Evolutionary conservation across 169 alveolate genomes (phyloP).

Genomic region (Plasmodium coatneyi): DNA sequence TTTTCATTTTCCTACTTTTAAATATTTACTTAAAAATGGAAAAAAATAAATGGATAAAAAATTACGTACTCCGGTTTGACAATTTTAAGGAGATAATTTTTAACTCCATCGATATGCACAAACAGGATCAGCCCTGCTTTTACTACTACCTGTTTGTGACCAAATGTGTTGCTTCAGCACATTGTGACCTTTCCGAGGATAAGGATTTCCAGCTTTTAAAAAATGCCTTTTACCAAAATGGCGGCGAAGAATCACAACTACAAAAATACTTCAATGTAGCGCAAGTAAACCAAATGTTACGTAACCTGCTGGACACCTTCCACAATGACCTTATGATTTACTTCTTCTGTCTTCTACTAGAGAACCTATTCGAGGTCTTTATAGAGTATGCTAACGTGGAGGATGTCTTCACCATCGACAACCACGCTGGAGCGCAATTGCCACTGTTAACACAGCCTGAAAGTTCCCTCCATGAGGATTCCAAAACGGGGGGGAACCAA

Average conservation of each 20-base stretch:
- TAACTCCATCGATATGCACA: slow-evolving; percentile 11
- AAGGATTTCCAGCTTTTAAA: slow-evolving; percentile 22
- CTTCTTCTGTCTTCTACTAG: slow-evolving; percentile 35
- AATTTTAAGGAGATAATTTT: slow-evolving; percentile 37
- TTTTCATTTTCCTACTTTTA: slow-evolving; percentile 39
- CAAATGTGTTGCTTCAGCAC: slow-evolving; percentile 6
- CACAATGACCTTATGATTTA: slow-evolving; percentile 46
- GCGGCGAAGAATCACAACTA: neutral
- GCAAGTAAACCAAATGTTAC: slow-evolving; percentile 4
- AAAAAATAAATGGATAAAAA: slow-evolving; percentile 44
- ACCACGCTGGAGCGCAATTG: neutral
- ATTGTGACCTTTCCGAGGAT: slow-evolving; percentile 15
- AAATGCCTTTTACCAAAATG: neutral
- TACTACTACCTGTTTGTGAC: slow-evolving; percentile 37
- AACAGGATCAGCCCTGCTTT: slow-evolving; percentile 44
- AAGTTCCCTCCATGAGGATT: neutral
- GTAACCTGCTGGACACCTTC: slow-evolving; percentile 20
- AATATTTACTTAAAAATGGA: slow-evolving; percentile 45
- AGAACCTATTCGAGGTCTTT: slow-evolving; percentile 14
- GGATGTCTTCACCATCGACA: slow-evolving; percentile 34
- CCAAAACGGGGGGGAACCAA: neutral
- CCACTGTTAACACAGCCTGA: neutral
- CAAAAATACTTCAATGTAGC: neutral
- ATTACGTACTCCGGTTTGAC: slow-evolving; percentile 4
- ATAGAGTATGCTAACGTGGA: slow-evolving; percentile 10